These are phyloP conservation scores for Cucumis melo DNA, from an alignment of 306 rosid species.

Conservation along the genomic window DNA sequence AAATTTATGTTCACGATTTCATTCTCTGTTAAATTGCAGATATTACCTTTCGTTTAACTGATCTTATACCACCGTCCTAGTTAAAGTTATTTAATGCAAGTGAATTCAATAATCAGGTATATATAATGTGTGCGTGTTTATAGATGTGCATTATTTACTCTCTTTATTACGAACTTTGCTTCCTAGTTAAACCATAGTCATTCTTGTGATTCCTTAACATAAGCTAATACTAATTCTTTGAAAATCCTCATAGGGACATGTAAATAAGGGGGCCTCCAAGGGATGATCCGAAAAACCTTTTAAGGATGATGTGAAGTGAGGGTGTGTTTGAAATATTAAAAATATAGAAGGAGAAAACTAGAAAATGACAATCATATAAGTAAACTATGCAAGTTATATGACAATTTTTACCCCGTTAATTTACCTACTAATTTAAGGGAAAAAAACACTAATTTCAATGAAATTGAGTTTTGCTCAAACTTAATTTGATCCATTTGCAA, in stretches of 20 bases:
- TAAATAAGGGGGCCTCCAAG: not conserved
- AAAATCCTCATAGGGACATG: not conserved
- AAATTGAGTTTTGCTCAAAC: too few species aligned
- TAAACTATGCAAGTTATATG: too few species aligned
- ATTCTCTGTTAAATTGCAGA: constrained; percentile 44
- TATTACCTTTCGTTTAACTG: constrained; percentile 65
- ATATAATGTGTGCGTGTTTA: constrained; percentile 2
- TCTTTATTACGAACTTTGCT: not conserved
- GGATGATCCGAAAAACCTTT: not conserved
- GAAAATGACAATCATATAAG: too few species aligned
- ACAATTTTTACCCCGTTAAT: too few species aligned
- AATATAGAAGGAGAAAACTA: too few species aligned
- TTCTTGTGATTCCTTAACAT: not conserved
- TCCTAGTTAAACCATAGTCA: not conserved
- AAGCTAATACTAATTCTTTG: not conserved
- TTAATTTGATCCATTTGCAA: too few species aligned
- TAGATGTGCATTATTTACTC: not conserved
- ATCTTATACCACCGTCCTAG: constrained; percentile 94
- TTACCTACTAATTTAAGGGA: too few species aligned
- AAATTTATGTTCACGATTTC: constrained; percentile 6
- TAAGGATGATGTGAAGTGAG: not conserved
- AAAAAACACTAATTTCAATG: too few species aligned
- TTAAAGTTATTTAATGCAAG: constrained; percentile 83
- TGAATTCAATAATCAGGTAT: constrained; percentile 98
- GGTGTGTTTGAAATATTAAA: too few species aligned